A percentile compares a stretch with the other conserved stretches of the same genome.
phyloP scores from a whole-genome alignment of 75 land plant species.

The Pinus albicaulis region DNA sequence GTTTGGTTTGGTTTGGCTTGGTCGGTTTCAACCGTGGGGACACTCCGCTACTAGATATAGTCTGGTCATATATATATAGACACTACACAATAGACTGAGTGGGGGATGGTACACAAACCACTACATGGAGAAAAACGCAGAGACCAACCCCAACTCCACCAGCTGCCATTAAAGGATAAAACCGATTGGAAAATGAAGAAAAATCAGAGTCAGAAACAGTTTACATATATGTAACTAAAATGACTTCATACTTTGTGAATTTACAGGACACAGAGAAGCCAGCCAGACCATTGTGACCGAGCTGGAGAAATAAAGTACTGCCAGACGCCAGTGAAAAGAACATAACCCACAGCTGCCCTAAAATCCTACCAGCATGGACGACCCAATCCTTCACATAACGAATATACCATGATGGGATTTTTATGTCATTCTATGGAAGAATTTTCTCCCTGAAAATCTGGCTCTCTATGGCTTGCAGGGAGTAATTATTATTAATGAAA shows the following conservation, averaged over 20 bases:
- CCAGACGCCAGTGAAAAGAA: background rate
- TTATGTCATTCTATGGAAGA: background rate
- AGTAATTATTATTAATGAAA: background rate
- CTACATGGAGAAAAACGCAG: background rate
- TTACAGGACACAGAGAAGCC: background rate
- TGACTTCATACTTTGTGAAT: background rate
- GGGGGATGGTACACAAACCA: too few relatives aligned
- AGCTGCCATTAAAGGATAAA: background rate
- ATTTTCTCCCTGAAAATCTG: background rate
- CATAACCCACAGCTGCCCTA: conserved; percentile 3
- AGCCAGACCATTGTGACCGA: background rate
- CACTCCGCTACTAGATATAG: background rate
- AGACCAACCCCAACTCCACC: background rate
- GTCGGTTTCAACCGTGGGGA: conserved; percentile 6
- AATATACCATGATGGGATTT: background rate
- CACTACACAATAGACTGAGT: too few relatives aligned
- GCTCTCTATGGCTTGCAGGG: background rate
- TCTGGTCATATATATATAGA: too few relatives aligned
- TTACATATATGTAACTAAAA: background rate
- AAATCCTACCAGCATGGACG: background rate
- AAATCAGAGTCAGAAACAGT: too few relatives aligned
- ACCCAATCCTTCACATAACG: background rate
- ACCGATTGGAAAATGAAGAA: background rate
- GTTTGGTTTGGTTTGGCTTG: background rate
- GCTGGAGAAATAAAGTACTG: background rate